Evolutionary conservation across 2,329 filamentous ascomycete genomes (phyloP).

Genomic region (Clonostachys byssicola): DNA sequence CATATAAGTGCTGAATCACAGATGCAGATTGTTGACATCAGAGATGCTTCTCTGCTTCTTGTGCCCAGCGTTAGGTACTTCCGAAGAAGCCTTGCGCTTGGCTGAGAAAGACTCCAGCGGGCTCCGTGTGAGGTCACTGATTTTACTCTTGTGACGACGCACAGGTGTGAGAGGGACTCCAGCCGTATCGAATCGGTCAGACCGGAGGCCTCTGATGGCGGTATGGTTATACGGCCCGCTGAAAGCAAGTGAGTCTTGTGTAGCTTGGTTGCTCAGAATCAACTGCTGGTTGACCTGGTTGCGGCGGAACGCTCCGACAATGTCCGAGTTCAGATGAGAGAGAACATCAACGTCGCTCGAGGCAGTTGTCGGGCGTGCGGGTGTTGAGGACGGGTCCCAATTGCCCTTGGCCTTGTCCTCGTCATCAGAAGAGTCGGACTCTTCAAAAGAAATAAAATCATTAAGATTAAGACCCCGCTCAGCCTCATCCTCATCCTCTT

Average conservation of each 20-base stretch:
- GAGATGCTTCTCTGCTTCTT: slow-evolving; percentile 58
- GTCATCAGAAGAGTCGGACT: slow-evolving; percentile 56
- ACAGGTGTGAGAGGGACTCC: slow-evolving; percentile 65
- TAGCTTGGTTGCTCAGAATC: slow-evolving; percentile 56
- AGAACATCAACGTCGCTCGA: slow-evolving; percentile 39
- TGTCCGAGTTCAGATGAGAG: slow-evolving; percentile 60
- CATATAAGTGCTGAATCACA: slow-evolving; percentile 22
- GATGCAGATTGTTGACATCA: slow-evolving; percentile 44
- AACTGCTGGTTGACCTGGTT: slow-evolving; percentile 61
- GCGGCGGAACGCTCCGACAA: slow-evolving; percentile 75
- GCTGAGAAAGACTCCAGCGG: slow-evolving; percentile 42
- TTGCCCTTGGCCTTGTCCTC: slow-evolving; percentile 32
- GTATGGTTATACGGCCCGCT: slow-evolving; percentile 56
- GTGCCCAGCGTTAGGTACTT: slow-evolving; percentile 33
- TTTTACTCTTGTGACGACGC: slow-evolving; percentile 50
- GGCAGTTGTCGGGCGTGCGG: slow-evolving; percentile 42
- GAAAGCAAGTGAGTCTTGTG: slow-evolving; percentile 59
- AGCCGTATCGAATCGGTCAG: slow-evolving; percentile 61
- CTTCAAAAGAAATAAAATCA: slow-evolving; percentile 68
- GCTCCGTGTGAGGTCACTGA: slow-evolving; percentile 40
- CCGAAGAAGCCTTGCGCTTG: slow-evolving; percentile 51
- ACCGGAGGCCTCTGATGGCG: slow-evolving; percentile 58
- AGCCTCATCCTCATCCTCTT: slow-evolving; percentile 63
- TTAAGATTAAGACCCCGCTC: slow-evolving; percentile 62
- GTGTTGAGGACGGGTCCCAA: slow-evolving; percentile 46